phyloP scores from a whole-genome alignment of 2,329 filamentous ascomycete species.

The Daldinia sp. region DNA sequence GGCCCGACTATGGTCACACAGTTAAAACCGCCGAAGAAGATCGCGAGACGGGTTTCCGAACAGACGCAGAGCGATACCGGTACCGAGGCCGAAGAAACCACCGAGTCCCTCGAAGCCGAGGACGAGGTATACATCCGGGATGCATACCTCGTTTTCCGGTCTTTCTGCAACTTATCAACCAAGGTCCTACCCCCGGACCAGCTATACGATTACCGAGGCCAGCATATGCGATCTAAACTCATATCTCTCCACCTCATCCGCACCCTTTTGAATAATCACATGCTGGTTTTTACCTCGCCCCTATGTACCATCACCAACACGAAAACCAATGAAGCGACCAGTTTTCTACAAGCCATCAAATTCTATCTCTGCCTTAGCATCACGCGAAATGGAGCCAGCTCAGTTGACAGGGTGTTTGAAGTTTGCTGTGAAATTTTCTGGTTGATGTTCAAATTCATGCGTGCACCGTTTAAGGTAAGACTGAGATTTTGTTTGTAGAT shows the following conservation, averaged over 20 bases:
- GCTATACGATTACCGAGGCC: conserved; percentile 89
- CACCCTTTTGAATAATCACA: conserved; percentile 94
- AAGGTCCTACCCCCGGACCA: conserved; percentile 91
- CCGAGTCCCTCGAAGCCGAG: conserved; percentile 75
- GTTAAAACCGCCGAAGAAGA: conserved; percentile 62
- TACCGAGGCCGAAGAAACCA: conserved; percentile 66
- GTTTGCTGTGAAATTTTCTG: conserved; percentile 98
- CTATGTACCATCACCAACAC: conserved; percentile 93
- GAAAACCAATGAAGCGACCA: conserved; percentile 87
- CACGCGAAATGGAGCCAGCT: conserved; percentile 94
- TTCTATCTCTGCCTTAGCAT: conserved; percentile 96
- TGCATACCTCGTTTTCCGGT: conserved; percentile 95
- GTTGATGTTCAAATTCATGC: conserved; percentile 94
- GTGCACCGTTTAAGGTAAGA: conserved; percentile 88
- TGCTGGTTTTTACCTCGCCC: conserved; percentile 89
- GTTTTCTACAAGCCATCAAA: conserved; percentile 93
- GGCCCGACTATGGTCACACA: conserved; percentile 76
- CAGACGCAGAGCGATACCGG: conserved; percentile 67
- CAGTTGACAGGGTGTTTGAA: conserved; percentile 91
- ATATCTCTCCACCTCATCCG: conserved; percentile 96
- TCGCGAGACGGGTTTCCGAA: conserved; percentile 63
- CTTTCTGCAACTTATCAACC: conserved; percentile 96
- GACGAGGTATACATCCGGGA: conserved; percentile 98
- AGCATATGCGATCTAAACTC: conserved; percentile 97
- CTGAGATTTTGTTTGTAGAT: conserved; percentile 13